Percentiles rank a stretch among this genome's conserved stretches.
Conservation (phyloP, 192 early-diverging fungal species). For the Backusella psychrophila region DNA sequence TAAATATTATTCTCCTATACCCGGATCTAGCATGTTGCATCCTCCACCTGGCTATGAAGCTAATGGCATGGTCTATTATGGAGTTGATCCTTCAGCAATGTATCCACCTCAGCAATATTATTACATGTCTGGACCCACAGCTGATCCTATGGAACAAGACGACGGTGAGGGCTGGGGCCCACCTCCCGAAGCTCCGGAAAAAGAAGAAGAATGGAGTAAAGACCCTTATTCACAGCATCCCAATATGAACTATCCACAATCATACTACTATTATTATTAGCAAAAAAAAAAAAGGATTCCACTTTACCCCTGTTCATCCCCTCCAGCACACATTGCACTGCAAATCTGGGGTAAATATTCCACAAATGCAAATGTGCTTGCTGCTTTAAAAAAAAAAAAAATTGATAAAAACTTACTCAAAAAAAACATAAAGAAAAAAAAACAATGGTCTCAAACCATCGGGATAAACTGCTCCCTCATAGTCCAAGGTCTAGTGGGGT, state of each 20-base stretch:
- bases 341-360: neutral
- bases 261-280: neutral
- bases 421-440: neutral
- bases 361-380: neutral
- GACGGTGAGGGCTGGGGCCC: constrained; percentile 6
- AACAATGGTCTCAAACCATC: no score
- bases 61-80: constrained; percentile 36
- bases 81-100: constrained; percentile 18
- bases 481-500: no score
- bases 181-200: neutral
- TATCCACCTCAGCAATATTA: constrained; percentile 16
- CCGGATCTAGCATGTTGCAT: neutral
- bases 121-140: neutral
- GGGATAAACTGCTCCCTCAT: no score
- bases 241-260: neutral
- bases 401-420: neutral
- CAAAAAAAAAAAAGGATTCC: neutral
- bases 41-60: constrained; percentile 22
- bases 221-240: neutral
- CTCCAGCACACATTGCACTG: neutral
- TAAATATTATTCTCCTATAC: neutral
- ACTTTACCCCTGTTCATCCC: neutral
- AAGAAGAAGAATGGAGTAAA: constrained; percentile 1
- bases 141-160: neutral
- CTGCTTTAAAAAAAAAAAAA: neutral